Base-by-base conservation (phyloP, 345 rosid species). In the Heritiera fomes region DNA sequence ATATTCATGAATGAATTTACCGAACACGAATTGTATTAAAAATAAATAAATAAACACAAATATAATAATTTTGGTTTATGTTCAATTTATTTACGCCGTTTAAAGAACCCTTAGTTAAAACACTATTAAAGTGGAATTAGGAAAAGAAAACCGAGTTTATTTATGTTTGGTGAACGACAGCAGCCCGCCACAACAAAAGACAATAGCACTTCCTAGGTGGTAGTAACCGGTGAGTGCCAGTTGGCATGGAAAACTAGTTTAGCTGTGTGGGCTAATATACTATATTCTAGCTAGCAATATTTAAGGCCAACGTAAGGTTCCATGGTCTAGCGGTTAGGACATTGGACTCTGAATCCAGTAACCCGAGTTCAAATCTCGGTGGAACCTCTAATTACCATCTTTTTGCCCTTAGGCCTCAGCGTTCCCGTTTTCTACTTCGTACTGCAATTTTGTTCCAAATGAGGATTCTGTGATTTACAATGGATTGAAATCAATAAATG, bases 331-430 rank as follows among this genome's bases (percentile, higher is more conserved):
- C 85, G 98, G 98, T 93, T 59, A 93, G 97, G 97, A 91, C 95
- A 93, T 90, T 89, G 88, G 93, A 91, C 97, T 90, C 93, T 94
- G 94, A 93, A 93, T 93, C 91, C 89, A 89, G 89, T 93, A 93
- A 87, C 98, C 94, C 94, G 95, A 93, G 95, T 95, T 95, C 98
- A 91, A 93, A 58, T 91, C 91, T 95, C 92, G 93, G 97, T 93
- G 86, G 98, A 87, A 95, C 93, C 92, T 90, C 38, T 0, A 0
- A 14, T 0, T 13, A 23, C 14, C 0, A 2, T 4, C 4, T 38
- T 38, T 52, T 4, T 14, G 23, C 28, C 28, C 28, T 23, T 23
- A 23, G 28, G 28, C 28, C 28, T 23, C 28, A 23, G 28, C 20
- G 15, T 8, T 60, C 38, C 65, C 10, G 34, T 60, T 28, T 28